Evolutionary conservation across 108 stramenopile species (phyloP), one percentile per base, ranked within the genome.

Genomic region (Parietichytrium sp.): DNA sequence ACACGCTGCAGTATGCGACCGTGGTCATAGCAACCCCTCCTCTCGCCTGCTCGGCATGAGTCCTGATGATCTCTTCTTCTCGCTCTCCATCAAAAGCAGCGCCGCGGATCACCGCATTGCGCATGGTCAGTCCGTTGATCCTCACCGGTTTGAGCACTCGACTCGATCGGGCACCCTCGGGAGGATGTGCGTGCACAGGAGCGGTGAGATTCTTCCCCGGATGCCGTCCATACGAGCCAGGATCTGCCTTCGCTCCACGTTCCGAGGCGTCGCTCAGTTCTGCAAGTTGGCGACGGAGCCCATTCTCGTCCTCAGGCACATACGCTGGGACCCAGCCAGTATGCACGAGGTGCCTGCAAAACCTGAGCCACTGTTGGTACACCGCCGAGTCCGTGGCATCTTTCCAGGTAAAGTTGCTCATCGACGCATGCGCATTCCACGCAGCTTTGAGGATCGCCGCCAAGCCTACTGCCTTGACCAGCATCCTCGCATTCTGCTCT

Each of bases 21-120:
- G 61, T 72, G 29, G 61, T 72, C 61, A 72, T 72, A 42, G 38
- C 61, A 12, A 72, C 61, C 38, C 61, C 61, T 13, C 61, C 61
- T 25, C 45, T 72, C 3, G 61, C 61, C 29, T 45, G 13, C 7
- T 45, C 61, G 38, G 45, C 61, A 1, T 72, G 61, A 0, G 61
- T 72, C 1, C 10, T 15, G 42, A 72, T 72, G 42, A 33, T 45
- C 23, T 72, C 61, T 0, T 7, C 6, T 25, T 72, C 61, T 16
- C 45, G 18, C 20, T 72, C 61, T 33, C 61, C 61, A 38, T 72
- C 61, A 72, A 72, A 72, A 0, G 61, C 61, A 6, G 61, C 61
- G 33, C 38, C 61, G 33, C 61, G 61, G 20, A 72, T 72, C 16
- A 72, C 42, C n/a, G 38, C 38, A 3, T 72, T 72, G 16, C 61